Evolutionary conservation across 139 green algal genomes (phyloP), one percentile per base, ranked within the genome.

Genomic region (Chlorella sp.): DNA sequence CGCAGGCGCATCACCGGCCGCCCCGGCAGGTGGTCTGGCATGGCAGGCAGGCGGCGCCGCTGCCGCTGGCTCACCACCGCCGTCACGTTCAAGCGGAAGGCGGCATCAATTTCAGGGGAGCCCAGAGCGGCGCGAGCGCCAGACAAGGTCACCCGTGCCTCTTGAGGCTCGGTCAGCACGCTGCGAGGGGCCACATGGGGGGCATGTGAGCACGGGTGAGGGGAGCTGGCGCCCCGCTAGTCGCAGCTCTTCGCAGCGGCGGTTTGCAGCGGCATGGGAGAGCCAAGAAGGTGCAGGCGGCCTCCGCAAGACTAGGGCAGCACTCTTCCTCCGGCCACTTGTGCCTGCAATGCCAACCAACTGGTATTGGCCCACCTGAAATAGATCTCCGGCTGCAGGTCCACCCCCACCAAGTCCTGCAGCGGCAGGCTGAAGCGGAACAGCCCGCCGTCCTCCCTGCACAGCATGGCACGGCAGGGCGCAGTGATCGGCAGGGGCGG

Each of bases 391-490:
- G 86, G 86, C 62, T 65, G 70, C 32, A 89, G 34, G 41, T 89
- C 73, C 39, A 89, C 86, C 0, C 69, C 78, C 28, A 89, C 47
- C 32, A 89, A 18, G 51, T 89, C 86, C 6, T 74, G 44, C 60
- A 89, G 62, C 68, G 86, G 86, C 44, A 89, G 44, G 69, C 70
- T 84, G n/a, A 89, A 60, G 38, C 41, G 51, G 38, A 89, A 89
- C 16, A 56, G 11, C 41, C 78, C 60, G 41, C 44, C 70, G 51
- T 78, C 56, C 67, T 84, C 64, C 69, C 69, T 88, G 75, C 56
- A 76, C 4, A 23, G 26, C 9, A 63, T 67, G 25, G 30, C 26
- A 44, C 65, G 4, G 26, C 28, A 28, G 80, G 80, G 28, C 30
- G 7, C n/a, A n/a, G n/a, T n/a, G n/a, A n/a, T n/a, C n/a, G n/a